Evolutionary conservation across 2,329 filamentous ascomycete species (phyloP).

Genomic region (Fusarium nelsonii): DNA sequence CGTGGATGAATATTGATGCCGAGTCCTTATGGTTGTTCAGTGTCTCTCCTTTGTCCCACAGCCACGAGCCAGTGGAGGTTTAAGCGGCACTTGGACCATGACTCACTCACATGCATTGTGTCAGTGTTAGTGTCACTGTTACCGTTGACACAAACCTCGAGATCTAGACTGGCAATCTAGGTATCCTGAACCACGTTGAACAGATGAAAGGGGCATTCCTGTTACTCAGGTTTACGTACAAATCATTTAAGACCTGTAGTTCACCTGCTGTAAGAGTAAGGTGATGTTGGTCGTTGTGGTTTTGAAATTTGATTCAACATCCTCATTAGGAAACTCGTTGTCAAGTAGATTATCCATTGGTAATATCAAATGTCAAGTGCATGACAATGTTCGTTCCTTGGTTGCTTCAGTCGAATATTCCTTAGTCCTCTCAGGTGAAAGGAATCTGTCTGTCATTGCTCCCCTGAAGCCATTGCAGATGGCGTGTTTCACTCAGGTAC

Average conservation of each 20-base stretch:
- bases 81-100: background rate
- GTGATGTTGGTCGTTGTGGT: background rate
- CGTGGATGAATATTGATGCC: background rate
- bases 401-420: constrained; percentile 16
- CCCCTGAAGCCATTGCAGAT: constrained; percentile 36
- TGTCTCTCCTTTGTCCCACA: constrained; percentile 1
- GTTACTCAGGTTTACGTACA: constrained; percentile 13
- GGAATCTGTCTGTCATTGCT: constrained; percentile 6
- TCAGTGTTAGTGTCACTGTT: background rate
- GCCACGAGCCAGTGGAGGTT: background rate
- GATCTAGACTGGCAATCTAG: background rate
- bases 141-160: background rate
- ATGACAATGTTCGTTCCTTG: constrained; percentile 14
- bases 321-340: constrained; percentile 9
- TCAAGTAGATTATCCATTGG: background rate
- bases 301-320: background rate
- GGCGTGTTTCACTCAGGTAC: constrained; percentile 45
- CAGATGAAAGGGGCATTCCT: background rate
- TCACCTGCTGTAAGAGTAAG: constrained; percentile 10
- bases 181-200: background rate
- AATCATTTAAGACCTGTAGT: background rate
- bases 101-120: constrained; percentile 12
- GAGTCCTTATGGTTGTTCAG: background rate
- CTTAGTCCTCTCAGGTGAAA: constrained; percentile 10
- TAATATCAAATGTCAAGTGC: constrained; percentile 8